Percentiles rank a stretch among this genome's conserved stretches.
phyloP scores from a whole-genome alignment of 371 early-diverging fungal species.

The Saksenaea oblongispora region DNA sequence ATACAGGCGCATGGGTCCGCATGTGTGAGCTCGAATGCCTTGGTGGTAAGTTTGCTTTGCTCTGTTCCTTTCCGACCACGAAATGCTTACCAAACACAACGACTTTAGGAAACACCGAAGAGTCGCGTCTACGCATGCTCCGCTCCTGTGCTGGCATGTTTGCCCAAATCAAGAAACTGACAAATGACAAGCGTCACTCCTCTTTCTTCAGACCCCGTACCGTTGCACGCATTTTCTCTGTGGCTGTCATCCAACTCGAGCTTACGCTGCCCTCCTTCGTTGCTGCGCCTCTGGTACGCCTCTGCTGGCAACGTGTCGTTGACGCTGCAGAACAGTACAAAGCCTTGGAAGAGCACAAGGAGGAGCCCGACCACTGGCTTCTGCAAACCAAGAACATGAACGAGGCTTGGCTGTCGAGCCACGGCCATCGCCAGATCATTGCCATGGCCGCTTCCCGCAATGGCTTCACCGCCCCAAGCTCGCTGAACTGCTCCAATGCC shows the following conservation, averaged over 20 bases:
- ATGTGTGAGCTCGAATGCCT: constrained; percentile 41
- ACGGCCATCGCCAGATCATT: constrained; percentile 8
- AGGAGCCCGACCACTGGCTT: not conserved
- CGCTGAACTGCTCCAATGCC: constrained; percentile 18
- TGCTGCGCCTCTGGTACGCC: constrained; percentile 2
- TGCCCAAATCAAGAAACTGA: constrained; percentile 20
- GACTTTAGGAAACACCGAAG: constrained; percentile 31
- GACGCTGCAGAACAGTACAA: not conserved
- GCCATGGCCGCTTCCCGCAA: constrained; percentile 10
- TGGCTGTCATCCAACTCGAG: constrained; percentile 36
- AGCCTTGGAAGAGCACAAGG: not conserved
- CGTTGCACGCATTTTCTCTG: constrained; percentile 32
- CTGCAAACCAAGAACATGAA: constrained; percentile 2
- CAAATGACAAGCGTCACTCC: constrained; percentile 8
- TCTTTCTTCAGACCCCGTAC: constrained; percentile 26
- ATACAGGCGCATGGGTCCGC: constrained; percentile 37
- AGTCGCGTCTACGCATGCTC: constrained; percentile 34
- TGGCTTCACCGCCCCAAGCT: not conserved
- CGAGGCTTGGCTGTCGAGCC: not conserved
- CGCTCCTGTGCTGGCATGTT: constrained; percentile 40
- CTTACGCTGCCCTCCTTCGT: constrained; percentile 23
- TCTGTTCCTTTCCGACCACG: too few relatives aligned
- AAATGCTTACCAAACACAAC: too few relatives aligned
- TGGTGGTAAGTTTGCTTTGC: constrained; percentile 36
- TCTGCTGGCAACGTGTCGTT: not conserved